phyloP scores from a whole-genome alignment of 805 yeast genomes.

The Nakazawaea molendinolei region DNA sequence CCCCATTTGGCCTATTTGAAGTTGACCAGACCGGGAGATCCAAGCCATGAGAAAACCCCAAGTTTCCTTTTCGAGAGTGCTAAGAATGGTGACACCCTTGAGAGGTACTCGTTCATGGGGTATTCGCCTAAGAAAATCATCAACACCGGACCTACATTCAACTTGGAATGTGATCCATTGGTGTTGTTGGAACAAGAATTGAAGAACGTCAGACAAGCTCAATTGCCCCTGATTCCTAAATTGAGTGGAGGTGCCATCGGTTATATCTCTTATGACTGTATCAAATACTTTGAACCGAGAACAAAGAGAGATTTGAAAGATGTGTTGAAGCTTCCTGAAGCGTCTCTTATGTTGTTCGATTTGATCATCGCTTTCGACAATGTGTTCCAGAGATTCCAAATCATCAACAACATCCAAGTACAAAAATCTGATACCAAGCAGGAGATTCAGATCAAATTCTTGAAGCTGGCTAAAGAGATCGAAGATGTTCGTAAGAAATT shows the following conservation, averaged over 20 bases:
- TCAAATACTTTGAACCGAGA: conserved; percentile 92
- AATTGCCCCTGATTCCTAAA: conserved; percentile 74
- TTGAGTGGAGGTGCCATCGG: conserved; percentile 97
- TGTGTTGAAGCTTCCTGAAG: conserved; percentile 81
- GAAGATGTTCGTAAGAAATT: conserved; percentile 45
- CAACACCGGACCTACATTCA: conserved; percentile 67
- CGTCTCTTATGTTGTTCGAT: conserved; percentile 87
- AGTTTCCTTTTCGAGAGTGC: conserved; percentile 89
- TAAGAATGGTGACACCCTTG: conserved; percentile 80
- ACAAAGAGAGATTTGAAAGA: conserved; percentile 74
- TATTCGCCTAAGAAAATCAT: conserved; percentile 75
- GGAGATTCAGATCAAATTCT: conserved; percentile 38
- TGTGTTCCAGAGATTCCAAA: conserved; percentile 88
- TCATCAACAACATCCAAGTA: conserved; percentile 71
- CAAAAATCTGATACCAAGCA: conserved; percentile 23
- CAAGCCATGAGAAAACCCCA: conserved; percentile 42
- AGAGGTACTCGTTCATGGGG: conserved; percentile 89
- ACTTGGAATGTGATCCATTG: conserved; percentile 75
- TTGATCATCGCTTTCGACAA: conserved; percentile 88
- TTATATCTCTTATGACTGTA: conserved; percentile 92
- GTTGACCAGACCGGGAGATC: conserved; percentile 60
- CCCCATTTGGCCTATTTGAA: conserved; percentile 89
- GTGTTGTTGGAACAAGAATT: conserved; percentile 68
- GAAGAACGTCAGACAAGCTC: conserved; percentile 56
- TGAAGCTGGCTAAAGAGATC: conserved; percentile 52